These are phyloP conservation scores for Chlorella vulgaris DNA, from an alignment of 139 green algal genomes.

Conservation along the genomic window DNA sequence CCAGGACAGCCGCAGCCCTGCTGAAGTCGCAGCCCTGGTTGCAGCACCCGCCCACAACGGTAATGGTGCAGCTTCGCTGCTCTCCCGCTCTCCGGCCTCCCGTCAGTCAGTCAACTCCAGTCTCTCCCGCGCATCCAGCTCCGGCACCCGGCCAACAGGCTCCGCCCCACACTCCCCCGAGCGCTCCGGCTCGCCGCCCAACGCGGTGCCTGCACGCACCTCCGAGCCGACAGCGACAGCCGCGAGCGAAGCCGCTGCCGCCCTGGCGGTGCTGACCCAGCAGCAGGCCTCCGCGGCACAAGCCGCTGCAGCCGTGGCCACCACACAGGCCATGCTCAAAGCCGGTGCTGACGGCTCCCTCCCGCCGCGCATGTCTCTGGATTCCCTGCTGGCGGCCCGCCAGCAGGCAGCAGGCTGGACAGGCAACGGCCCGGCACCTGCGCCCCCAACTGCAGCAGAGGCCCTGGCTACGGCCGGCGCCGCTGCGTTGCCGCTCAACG, in stretches of 20 bases:
- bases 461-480: neutral
- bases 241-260: neutral
- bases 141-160: neutral
- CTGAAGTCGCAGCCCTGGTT: neutral
- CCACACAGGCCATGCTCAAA: neutral
- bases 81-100: neutral
- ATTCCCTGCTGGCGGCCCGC: slow-evolving; percentile 16
- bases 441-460: neutral
- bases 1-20: neutral
- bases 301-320: slow-evolving; percentile 1
- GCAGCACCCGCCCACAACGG: neutral
- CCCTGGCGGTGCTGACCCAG: slow-evolving; percentile 28
- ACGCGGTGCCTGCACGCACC: neutral
- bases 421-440: neutral
- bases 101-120: neutral
- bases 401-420: neutral
- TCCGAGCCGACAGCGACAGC: too few species aligned
- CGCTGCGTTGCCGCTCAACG: slow-evolving; percentile 37
- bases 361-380: slow-evolving; percentile 25
- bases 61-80: neutral
- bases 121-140: neutral
- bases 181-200: slow-evolving; percentile 4
- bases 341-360: neutral
- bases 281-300: slow-evolving; percentile 22
- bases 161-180: neutral